Conservation (phyloP, 2,329 filamentous ascomycete species). For the Achaetomium macrosporum region DNA sequence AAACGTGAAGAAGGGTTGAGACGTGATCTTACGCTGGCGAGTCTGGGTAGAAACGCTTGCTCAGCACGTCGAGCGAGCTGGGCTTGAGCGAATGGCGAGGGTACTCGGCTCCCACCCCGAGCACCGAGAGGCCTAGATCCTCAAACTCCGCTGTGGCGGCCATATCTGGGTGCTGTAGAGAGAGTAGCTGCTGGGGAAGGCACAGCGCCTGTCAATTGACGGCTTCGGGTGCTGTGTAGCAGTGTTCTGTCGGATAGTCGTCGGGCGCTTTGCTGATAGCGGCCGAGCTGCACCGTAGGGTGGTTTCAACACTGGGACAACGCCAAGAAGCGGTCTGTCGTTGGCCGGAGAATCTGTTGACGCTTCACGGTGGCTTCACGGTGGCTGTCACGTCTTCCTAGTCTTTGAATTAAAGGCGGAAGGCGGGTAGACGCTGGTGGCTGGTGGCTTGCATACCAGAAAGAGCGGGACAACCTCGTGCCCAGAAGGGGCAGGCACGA, state of each 20-base stretch:
- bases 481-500: too few species aligned
- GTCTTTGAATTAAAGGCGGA: neutral
- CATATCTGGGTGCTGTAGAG: constrained; percentile 30
- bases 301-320: neutral
- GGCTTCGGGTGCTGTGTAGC: neutral
- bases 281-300: neutral
- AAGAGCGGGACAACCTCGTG: neutral
- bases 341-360: neutral
- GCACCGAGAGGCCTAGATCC: constrained; percentile 54
- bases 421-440: neutral
- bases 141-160: constrained; percentile 37
- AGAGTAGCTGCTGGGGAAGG: neutral
- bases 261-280: too few species aligned
- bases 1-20: neutral
- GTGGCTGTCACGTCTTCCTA: neutral
- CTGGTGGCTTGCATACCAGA: neutral
- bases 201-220: constrained; percentile 13
- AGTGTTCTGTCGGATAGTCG: too few species aligned
- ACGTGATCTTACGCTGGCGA: constrained; percentile 48
- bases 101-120: constrained; percentile 55
- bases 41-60: constrained; percentile 53
- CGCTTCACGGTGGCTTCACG: too few species aligned
- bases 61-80: constrained; percentile 46
- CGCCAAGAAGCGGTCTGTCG: neutral
- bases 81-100: constrained; percentile 50